Conservation (phyloP, 1,284 basidiomycete species). For the Ganoderma leucocontextum region DNA sequence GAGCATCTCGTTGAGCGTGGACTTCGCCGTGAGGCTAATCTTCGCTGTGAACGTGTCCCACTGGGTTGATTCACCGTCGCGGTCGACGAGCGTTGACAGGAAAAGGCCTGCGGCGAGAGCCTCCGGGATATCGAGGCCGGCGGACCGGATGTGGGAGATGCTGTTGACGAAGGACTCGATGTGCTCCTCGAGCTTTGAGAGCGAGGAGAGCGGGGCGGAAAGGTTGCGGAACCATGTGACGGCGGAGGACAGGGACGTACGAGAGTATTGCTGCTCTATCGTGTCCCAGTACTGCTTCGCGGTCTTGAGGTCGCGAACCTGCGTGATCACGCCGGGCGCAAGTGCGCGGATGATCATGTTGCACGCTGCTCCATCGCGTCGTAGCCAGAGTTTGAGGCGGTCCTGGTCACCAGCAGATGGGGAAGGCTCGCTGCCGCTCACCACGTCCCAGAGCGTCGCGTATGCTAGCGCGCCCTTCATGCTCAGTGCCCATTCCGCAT, state of each 20-base stretch:
- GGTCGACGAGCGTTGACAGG: conserved; percentile 15
- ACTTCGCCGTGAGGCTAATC: conserved; percentile 6
- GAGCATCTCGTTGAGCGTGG: conserved; percentile 16
- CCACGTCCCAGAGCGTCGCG: conserved; percentile 16
- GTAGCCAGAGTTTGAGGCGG: conserved; percentile 6
- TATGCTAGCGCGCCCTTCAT: conserved; percentile 18
- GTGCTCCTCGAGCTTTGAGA: conserved; percentile 10
- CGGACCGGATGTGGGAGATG: conserved; percentile 7
- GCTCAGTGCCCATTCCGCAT: conserved; percentile 2
- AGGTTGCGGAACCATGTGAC: conserved; percentile 8
- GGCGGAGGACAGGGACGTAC: conserved; percentile 14
- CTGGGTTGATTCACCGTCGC: conserved; percentile 7
- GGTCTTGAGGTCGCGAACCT: not conserved
- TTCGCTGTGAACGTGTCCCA: conserved; percentile 12
- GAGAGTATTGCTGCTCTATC: conserved; percentile 13
- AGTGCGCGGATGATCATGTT: conserved; percentile 9
- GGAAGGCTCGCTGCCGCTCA: conserved; percentile 4
- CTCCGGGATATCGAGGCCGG: conserved; percentile 4
- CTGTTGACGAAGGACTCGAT: conserved; percentile 12
- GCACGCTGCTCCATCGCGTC: conserved; percentile 12
- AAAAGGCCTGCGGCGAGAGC: conserved; percentile 14
- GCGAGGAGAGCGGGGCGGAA: conserved; percentile 15
- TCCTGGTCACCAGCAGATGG: not conserved
- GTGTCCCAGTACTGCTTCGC: conserved; percentile 9
- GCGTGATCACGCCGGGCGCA: not conserved